Evolutionary conservation across 148 eudicot genomes (phyloP), one percentile per base, ranked within the genome.

Genomic region (Rhododendron williamsianum): DNA sequence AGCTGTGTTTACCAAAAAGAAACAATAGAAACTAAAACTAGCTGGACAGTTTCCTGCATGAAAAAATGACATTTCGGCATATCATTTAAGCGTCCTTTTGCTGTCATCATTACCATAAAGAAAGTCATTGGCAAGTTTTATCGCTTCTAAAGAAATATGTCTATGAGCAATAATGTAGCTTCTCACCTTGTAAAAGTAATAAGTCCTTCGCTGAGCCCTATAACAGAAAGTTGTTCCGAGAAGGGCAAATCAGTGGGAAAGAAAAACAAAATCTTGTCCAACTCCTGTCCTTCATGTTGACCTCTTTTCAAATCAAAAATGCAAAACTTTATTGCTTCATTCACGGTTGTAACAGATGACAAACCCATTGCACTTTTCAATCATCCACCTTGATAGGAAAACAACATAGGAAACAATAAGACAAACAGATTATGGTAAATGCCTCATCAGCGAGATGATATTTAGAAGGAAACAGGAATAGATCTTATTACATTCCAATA

Each of bases 131-230:
- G 27, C 78, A 33, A 72, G 51, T 69, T 83, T 48, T 2, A 46
- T 69, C 2, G 35, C 77, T 25, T 45, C 15, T 0, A 67, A 10
- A 45, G 3, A 46, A 69, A 45, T 81, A 71, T 82, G 36, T 16
- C 56, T 5, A n/a, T 4, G n/a, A 73, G 36, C n/a, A 84, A 52
- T 13, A 4, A 84, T 27, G 72, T 56, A 41, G 73, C 67, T 76
- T 52, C 90, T 52, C 81, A 95, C 98, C 98, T 94, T 23, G 99
- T 94, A 83, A 96, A 96, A 81, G 98, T 96, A 88, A 96, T 93
- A 80, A 96, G 93, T 80, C 97, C 99, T 89, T 96, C 99, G 82
- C 98, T 95, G 63, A 96, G 97, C 41, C 99, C 99, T 78, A 95
- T 91, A 6, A 96, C 99, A 30, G 98, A 94, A 76, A 94, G 95